phyloP scores from a whole-genome alignment of 164 flowering plant species.

The Liquidambar formosana region DNA sequence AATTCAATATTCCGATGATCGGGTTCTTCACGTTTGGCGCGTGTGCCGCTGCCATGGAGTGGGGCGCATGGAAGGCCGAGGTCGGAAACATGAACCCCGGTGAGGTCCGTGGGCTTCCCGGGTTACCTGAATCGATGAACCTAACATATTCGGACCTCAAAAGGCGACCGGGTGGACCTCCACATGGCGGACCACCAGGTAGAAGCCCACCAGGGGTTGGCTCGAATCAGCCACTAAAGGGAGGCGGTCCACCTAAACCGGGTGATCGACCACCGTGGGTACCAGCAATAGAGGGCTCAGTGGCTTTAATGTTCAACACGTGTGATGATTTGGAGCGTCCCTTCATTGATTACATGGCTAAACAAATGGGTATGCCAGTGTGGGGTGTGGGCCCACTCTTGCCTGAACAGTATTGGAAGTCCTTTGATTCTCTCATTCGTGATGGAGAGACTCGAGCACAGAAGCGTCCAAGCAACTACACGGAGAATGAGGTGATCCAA shows the following conservation, averaged over 20 bases:
- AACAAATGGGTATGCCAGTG: constrained; percentile 30
- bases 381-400: too few relatives aligned
- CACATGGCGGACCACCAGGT: constrained; percentile 2
- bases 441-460: constrained; percentile 28
- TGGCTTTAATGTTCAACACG: constrained; percentile 43
- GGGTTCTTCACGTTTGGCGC: constrained; percentile 58
- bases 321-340: too few relatives aligned
- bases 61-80: constrained; percentile 33
- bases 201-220: constrained; percentile 22
- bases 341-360: constrained; percentile 37
- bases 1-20: constrained; percentile 30
- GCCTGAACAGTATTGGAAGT: constrained; percentile 49
- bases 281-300: constrained; percentile 27
- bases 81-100: constrained; percentile 25
- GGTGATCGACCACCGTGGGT: constrained; percentile 47
- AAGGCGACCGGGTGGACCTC: not conserved
- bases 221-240: constrained; percentile 10
- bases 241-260: constrained; percentile 29
- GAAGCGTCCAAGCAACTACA: too few relatives aligned
- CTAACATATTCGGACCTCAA: constrained; percentile 31
- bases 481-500: constrained; percentile 36
- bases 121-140: constrained; percentile 42
- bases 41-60: constrained; percentile 45
- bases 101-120: constrained; percentile 29
- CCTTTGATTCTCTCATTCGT: constrained; percentile 24